Conservation (phyloP, 306 rosid genomes). For the Vigna trinervia region DNA sequence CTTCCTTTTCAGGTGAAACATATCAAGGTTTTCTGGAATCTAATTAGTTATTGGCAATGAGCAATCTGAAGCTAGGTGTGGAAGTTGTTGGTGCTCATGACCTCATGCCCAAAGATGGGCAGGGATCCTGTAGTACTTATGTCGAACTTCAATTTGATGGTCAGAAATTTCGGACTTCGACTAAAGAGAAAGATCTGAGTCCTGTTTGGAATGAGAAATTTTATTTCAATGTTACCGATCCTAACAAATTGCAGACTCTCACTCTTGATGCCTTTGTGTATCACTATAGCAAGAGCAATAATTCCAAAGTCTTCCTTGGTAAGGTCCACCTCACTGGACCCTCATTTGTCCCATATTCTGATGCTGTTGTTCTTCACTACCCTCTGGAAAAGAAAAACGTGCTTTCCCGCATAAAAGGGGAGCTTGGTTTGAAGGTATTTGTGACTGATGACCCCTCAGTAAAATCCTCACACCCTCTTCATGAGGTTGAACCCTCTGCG, state of each 20-base stretch:
- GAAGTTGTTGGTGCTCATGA: constrained; percentile 86
- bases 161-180: constrained; percentile 69
- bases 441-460: constrained; percentile 83
- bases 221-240: constrained; percentile 80
- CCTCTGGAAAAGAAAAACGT: constrained; percentile 74
- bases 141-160: constrained; percentile 90
- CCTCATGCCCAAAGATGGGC: constrained; percentile 89
- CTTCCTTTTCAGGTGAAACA: constrained; percentile 53
- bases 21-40: constrained; percentile 41
- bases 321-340: constrained; percentile 78
- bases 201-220: constrained; percentile 92
- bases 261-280: constrained; percentile 68
- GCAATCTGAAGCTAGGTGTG: constrained; percentile 77
- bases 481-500: constrained; percentile 58
- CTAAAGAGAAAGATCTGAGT: constrained; percentile 78
- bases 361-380: constrained; percentile 84
- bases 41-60: constrained; percentile 55
- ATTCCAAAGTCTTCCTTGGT: constrained; percentile 69
- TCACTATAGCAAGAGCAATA: constrained; percentile 51
- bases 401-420: constrained; percentile 78
- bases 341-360: constrained; percentile 85
- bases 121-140: constrained; percentile 64
- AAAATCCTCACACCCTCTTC: constrained; percentile 65
- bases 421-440: constrained; percentile 93
- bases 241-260: constrained; percentile 57